A percentile compares a stretch with the other conserved stretches of the same genome.
These are phyloP conservation scores for Sporisorium reilianum DNA, from an alignment of 1,284 basidiomycete species.

Conservation along the genomic window DNA sequence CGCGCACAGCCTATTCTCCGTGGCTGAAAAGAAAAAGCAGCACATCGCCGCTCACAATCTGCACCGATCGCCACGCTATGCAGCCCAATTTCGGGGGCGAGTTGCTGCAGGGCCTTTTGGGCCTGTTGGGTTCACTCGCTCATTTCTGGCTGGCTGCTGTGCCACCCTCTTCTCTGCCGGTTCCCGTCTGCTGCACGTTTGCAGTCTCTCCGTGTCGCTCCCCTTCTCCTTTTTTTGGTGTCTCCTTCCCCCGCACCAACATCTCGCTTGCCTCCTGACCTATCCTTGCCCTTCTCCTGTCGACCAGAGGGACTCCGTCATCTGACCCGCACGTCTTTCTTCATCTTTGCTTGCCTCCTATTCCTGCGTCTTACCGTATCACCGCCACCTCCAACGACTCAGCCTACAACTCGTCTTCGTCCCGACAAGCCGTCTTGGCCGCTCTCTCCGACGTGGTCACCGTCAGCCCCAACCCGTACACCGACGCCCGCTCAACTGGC, in stretches of 20 bases:
- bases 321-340: conserved; percentile 4
- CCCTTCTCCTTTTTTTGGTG: not conserved
- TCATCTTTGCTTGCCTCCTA: not conserved
- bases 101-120: not conserved
- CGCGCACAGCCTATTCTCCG: no score
- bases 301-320: not conserved
- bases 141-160: not conserved
- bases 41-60: not conserved
- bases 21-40: conserved; percentile 9
- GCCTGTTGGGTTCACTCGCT: no score
- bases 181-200: conserved; percentile 3
- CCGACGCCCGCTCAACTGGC: conserved; percentile 11
- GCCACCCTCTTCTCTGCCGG: no score
- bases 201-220: not conserved
- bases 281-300: not conserved
- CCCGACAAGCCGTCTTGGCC: conserved; percentile 49
- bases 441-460: conserved; percentile 63
- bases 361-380: not conserved
- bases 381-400: not conserved
- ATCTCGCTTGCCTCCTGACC: conserved; percentile 2
- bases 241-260: conserved; percentile 1
- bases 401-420: conserved; percentile 32
- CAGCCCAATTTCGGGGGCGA: not conserved
- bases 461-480: conserved; percentile 30
- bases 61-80: conserved; percentile 31